A percentile compares a stretch with the other conserved stretches of the same genome.
Conservation (phyloP, 148 eudicot genomes). For the Pharnaceum exiguum region DNA sequence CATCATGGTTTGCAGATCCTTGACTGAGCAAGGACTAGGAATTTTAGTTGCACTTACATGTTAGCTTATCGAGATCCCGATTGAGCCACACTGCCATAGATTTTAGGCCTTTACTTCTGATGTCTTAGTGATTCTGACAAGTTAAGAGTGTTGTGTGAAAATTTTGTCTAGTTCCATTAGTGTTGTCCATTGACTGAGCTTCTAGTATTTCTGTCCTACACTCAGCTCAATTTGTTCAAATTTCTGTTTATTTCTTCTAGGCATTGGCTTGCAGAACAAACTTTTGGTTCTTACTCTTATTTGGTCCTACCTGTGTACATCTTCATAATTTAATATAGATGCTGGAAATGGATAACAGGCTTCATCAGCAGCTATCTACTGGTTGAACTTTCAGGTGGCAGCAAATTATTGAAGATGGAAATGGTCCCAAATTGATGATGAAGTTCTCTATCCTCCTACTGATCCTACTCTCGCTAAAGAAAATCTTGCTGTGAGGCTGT, state of each 20-base stretch:
- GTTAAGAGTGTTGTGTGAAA: no score
- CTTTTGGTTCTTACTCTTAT: neutral
- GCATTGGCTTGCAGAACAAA: neutral
- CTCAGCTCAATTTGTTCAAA: no score
- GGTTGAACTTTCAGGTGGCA: constrained; percentile 99
- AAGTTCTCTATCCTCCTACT: constrained; percentile 53
- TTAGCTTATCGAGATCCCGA: no score
- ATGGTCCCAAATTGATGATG: constrained; percentile 39
- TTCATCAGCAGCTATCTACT: constrained; percentile 99
- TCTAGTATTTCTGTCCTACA: no score
- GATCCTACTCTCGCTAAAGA: constrained; percentile 54
- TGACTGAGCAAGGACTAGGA: no score
- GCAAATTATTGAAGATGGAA: constrained; percentile 38
- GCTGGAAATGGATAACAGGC: constrained; percentile 83
- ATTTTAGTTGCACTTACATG: no score
- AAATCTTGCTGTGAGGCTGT: constrained; percentile 31
- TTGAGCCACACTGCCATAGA: no score
- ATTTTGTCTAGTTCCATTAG: neutral
- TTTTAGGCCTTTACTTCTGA: no score
- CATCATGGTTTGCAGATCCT: no score
- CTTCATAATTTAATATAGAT: constrained; percentile 52
- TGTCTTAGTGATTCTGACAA: no score
- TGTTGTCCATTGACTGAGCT: neutral
- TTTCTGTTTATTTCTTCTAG: no score
- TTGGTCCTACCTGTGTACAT: constrained; percentile 5